Percentiles rank a stretch among this genome's conserved stretches.
Conservation (phyloP, 1,284 basidiomycete genomes). For the Flammula alnicola region DNA sequence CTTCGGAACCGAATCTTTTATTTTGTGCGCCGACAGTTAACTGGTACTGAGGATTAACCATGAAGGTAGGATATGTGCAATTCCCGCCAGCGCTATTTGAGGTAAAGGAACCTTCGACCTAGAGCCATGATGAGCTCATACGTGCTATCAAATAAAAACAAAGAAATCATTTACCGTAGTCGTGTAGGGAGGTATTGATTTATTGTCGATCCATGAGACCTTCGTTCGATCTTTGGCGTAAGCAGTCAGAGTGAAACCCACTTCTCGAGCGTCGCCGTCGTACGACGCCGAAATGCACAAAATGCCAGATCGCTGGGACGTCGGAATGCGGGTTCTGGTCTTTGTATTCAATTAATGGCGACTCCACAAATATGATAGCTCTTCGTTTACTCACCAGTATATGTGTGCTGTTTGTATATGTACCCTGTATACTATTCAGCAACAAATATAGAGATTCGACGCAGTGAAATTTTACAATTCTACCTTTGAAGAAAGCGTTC, state of each 20-base stretch:
- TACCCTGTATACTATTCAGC: slow-evolving; percentile 50
- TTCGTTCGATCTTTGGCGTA: slow-evolving; percentile 47
- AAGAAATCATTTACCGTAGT: slow-evolving; percentile 41
- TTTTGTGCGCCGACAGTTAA: slow-evolving; percentile 56
- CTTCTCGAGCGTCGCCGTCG: slow-evolving; percentile 61
- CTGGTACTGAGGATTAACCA: slow-evolving; percentile 90
- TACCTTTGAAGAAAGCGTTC: slow-evolving; percentile 43
- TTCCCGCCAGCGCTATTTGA: slow-evolving; percentile 85
- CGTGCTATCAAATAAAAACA: neutral
- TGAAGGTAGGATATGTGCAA: slow-evolving; percentile 77
- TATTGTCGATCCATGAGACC: slow-evolving; percentile 55
- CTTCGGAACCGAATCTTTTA: slow-evolving; percentile 15
- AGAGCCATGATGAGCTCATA: neutral
- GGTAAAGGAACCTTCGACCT: slow-evolving; percentile 71
- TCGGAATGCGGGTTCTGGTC: slow-evolving; percentile 44
- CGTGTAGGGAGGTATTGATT: slow-evolving; percentile 44
- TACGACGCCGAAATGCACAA: slow-evolving; percentile 66
- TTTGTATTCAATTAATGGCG: no score
- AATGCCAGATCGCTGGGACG: slow-evolving; percentile 41
- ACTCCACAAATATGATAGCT: no score
- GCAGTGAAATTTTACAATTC: no score
- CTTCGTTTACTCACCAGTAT: slow-evolving; percentile 54
- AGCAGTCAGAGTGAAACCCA: slow-evolving; percentile 68
- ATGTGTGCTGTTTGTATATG: slow-evolving; percentile 81
- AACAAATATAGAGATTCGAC: neutral